A percentile compares a stretch with the other conserved stretches of the same genome.
Evolutionary conservation across 202 grass and related monocot species (phyloP).

Genomic region (Carex arenaria): DNA sequence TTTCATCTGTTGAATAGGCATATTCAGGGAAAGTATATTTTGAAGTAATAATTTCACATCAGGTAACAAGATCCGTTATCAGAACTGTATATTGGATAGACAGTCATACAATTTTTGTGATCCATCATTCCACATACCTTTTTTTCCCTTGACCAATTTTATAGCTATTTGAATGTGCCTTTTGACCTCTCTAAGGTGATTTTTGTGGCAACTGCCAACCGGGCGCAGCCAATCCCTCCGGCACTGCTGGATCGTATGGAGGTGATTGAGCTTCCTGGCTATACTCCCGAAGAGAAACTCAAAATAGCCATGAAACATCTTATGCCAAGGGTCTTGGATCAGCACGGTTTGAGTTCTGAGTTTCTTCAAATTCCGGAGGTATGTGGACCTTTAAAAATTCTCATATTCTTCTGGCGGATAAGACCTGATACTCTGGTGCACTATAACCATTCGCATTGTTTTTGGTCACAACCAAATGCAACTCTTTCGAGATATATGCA

Average conservation of each 20-base stretch:
- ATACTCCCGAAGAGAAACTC: slow-evolving; percentile 95
- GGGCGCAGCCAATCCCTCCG: slow-evolving; percentile 83
- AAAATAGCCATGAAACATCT: slow-evolving; percentile 99
- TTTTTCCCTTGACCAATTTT: slow-evolving; percentile 8
- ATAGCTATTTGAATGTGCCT: slow-evolving; percentile 98
- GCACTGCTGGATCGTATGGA: slow-evolving; percentile 97
- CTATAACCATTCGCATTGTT: neutral
- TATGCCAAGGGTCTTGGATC: slow-evolving; percentile 88
- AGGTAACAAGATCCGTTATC: neutral
- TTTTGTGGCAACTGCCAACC: slow-evolving; percentile 97
- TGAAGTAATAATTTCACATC: neutral
- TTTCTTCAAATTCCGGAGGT: slow-evolving; percentile 98
- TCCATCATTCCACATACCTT: neutral
- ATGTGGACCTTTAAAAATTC: slow-evolving; percentile 8
- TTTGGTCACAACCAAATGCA: neutral
- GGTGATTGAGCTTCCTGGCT: slow-evolving; percentile 94
- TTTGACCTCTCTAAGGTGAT: slow-evolving; percentile 95
- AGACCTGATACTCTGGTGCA: neutral
- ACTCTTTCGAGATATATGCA: neutral
- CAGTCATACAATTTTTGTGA: neutral
- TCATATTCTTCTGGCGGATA: neutral
- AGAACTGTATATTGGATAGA: neutral
- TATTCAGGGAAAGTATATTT: neutral
- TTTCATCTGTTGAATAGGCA: neutral
- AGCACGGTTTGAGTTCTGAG: slow-evolving; percentile 79